Evolutionary conservation across 371 early-diverging fungal genomes (phyloP).

Genomic region (Mucor mucedo): DNA sequence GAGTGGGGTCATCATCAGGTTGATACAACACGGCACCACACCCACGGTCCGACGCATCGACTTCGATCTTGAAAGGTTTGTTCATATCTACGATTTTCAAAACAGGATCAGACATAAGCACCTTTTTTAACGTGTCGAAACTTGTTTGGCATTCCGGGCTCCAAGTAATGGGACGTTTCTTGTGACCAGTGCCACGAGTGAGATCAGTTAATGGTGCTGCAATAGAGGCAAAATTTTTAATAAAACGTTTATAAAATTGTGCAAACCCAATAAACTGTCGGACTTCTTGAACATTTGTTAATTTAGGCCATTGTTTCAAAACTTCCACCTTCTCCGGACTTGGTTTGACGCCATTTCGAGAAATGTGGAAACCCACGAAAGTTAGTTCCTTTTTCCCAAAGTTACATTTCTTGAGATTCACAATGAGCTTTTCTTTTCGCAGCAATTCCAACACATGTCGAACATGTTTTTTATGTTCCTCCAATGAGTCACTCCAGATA

Average conservation of each 20-base stretch:
- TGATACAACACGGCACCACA: conserved; percentile 44
- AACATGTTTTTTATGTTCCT: conserved; percentile 53
- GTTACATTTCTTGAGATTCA: conserved; percentile 58
- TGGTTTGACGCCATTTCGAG: conserved; percentile 30
- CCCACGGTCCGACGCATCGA: conserved; percentile 39
- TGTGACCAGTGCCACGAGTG: conserved; percentile 28
- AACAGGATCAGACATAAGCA: conserved; percentile 22
- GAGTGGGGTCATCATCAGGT: conserved; percentile 18
- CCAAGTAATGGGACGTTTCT: conserved; percentile 31
- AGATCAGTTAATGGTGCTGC: conserved; percentile 49
- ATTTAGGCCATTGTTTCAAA: conserved; percentile 39
- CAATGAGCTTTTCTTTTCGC: conserved; percentile 33
- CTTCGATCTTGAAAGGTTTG: conserved; percentile 33
- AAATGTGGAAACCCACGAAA: conserved; percentile 51
- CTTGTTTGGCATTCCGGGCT: conserved; percentile 20
- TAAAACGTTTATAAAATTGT: conserved; percentile 42
- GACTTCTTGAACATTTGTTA: conserved; percentile 42
- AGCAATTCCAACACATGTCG: conserved; percentile 40
- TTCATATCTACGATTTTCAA: conserved; percentile 33
- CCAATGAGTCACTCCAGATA: conserved; percentile 51
- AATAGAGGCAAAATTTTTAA: conserved; percentile 36
- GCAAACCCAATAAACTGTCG: conserved; percentile 42
- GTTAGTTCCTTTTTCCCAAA: conserved; percentile 42
- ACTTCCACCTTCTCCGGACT: conserved; percentile 36
- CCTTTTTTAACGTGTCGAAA: conserved; percentile 29